These are phyloP conservation scores for Schizophyllum amplum DNA, from an alignment of 1,284 basidiomycete genomes.

Conservation along the genomic window DNA sequence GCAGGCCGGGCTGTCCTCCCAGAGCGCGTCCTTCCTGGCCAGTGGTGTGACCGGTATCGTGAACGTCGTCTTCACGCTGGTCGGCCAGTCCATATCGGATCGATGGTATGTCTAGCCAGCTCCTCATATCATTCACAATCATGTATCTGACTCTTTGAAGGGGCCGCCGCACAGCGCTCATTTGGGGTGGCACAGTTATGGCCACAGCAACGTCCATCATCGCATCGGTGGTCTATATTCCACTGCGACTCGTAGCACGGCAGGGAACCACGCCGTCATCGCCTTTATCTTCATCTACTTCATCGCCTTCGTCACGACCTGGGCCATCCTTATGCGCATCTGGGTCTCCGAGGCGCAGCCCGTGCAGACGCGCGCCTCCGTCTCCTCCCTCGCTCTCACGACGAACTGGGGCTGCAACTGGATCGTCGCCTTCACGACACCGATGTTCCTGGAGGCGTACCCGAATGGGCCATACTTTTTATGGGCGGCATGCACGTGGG, in stretches of 20 bases:
- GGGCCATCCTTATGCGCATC: constrained; percentile 27
- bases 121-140: too few species aligned
- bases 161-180: constrained; percentile 32
- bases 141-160: constrained; percentile 11
- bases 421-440: constrained; percentile 36
- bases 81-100: constrained; percentile 34
- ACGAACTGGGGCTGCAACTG: constrained; percentile 27
- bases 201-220: constrained; percentile 30
- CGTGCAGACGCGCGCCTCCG: constrained; percentile 25
- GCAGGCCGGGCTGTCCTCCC: constrained; percentile 39
- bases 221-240: constrained; percentile 37
- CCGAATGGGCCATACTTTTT: constrained; percentile 42
- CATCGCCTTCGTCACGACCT: constrained; percentile 30
- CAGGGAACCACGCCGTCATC: constrained; percentile 36
- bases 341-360: constrained; percentile 37
- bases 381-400: constrained; percentile 14
- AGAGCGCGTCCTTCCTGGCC: constrained; percentile 40
- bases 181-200: constrained; percentile 37
- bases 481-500: constrained; percentile 30
- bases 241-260: constrained; percentile 20
- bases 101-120: constrained; percentile 10
- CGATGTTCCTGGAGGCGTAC: constrained; percentile 36
- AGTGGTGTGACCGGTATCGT: constrained; percentile 44
- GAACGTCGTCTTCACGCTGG: constrained; percentile 34
- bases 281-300: constrained; percentile 41